A percentile compares a stretch with the other conserved stretches of the same genome.
Conservation (phyloP, 2,329 filamentous ascomycete species). For the Colletotrichum somersetense region DNA sequence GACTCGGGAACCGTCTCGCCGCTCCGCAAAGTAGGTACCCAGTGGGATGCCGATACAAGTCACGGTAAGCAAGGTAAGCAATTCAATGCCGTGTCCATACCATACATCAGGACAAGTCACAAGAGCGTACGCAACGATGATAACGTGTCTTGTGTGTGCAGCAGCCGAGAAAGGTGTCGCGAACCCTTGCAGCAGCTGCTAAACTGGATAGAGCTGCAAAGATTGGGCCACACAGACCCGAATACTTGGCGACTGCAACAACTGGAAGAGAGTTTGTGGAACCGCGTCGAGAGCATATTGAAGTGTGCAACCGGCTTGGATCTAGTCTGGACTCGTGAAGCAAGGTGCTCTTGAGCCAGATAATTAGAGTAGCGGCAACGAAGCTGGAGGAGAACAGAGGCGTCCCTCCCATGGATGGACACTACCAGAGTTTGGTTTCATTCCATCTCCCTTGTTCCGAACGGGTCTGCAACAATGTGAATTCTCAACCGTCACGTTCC, state of each 20-base stretch:
- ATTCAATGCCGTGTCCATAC: constrained; percentile 14
- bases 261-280: neutral
- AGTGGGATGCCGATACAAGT: constrained; percentile 10
- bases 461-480: neutral
- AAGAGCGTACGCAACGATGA: constrained; percentile 1
- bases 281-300: neutral
- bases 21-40: constrained; percentile 25
- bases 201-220: neutral
- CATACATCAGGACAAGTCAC: constrained; percentile 1
- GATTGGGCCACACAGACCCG: neutral
- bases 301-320: neutral
- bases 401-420: constrained; percentile 6
- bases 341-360: constrained; percentile 7
- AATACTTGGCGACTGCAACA: neutral
- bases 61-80: constrained; percentile 8
- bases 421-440: constrained; percentile 24
- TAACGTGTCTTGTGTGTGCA: constrained; percentile 8
- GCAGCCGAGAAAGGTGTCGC: neutral
- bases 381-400: neutral
- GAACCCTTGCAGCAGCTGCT: neutral
- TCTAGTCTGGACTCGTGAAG: neutral
- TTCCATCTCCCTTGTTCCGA: constrained; percentile 20
- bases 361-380: neutral
- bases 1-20: constrained; percentile 32
- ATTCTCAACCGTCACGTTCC: neutral